These are phyloP conservation scores for Alternaria arbusti DNA, from an alignment of 2,329 filamentous ascomycete genomes.

Conservation along the genomic window DNA sequence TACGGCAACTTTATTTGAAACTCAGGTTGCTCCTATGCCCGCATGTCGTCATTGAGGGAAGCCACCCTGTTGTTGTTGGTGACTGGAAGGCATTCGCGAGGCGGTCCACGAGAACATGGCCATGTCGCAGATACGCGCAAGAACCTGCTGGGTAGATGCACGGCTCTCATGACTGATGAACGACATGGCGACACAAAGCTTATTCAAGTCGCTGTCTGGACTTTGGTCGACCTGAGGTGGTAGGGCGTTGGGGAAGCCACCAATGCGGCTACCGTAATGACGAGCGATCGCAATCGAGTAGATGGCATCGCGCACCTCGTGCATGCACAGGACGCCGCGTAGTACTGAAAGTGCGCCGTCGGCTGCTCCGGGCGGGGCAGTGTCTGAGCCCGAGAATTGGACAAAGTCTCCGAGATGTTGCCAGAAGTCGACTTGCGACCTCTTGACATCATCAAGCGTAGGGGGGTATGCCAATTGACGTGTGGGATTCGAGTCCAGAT, in stretches of 20 bases:
- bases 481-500: conserved; percentile 65
- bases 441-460: conserved; percentile 47
- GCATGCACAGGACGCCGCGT: conserved; percentile 74
- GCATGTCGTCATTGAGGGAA: conserved; percentile 6
- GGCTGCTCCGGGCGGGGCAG: conserved; percentile 63
- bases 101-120: conserved; percentile 54
- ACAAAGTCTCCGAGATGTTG: conserved; percentile 75
- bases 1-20: not conserved
- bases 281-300: conserved; percentile 86
- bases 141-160: conserved; percentile 55
- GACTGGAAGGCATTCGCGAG: conserved; percentile 24
- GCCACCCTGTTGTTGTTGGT: conserved; percentile 7
- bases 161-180: conserved; percentile 57
- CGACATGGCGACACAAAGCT: conserved; percentile 56
- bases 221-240: conserved; percentile 34
- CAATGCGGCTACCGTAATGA: conserved; percentile 69
- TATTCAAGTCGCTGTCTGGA: conserved; percentile 48
- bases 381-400: conserved; percentile 67
- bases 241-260: conserved; percentile 53
- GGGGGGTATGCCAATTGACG: conserved; percentile 57
- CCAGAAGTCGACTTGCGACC: conserved; percentile 79
- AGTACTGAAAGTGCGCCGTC: conserved; percentile 70
- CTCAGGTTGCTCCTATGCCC: not conserved
- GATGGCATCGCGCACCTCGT: conserved; percentile 87
- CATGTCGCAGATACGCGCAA: conserved; percentile 58